Evolutionary conservation across 257 asterid species (phyloP), one percentile per base, ranked within the genome.

Genomic region (Nicotiana sylvestris): DNA sequence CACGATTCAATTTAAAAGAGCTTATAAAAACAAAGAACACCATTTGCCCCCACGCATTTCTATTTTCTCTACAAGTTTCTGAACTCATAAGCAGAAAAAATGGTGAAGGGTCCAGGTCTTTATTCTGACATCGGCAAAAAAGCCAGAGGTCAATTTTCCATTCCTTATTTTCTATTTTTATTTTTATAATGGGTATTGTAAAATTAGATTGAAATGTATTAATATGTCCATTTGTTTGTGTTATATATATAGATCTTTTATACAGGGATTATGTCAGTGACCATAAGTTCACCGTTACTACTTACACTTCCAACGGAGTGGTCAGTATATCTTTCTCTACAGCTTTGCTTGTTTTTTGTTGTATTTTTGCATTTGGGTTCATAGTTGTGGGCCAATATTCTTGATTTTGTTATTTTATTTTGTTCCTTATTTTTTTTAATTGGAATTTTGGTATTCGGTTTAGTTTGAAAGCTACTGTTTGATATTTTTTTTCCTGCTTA

Each of bases 21-120:
- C 57, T 53, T 53, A 53, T 53, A 53, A 53, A 53, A 53, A 53
- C 17, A 53, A 53, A 53, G 0, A 53, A 53, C 18, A 4, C 58
- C 58, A 53, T 13, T 53, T 3, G 2, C 18, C 58, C 58, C 18
- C 58, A 53, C 18, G 18, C 18, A 53, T 53, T 13, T 53, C 13
- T 12, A 3, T 53, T 21, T 35, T 77, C 66, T 61, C 18, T 81
- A 66, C 37, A 9, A 37, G 25, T 1, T 43, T 66, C 65, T 49
- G 12, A 43, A 43, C 51, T 8, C 51, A 43, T 43, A 9, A 43
- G 12, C 51, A 43, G 12, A 43, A 43, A 21, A 69, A 67, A 88
- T 86, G 90, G 85, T 80, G 85, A 88, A 81, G 51, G 87, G 90
- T 74, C 90, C 90, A 58, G 90, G 90, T 25, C 85, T 88, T 2